A percentile compares a stretch with the other conserved stretches of the same genome.
Evolutionary conservation across 495 filamentous ascomycete species (phyloP).

Genomic region (Platismatia glauca): DNA sequence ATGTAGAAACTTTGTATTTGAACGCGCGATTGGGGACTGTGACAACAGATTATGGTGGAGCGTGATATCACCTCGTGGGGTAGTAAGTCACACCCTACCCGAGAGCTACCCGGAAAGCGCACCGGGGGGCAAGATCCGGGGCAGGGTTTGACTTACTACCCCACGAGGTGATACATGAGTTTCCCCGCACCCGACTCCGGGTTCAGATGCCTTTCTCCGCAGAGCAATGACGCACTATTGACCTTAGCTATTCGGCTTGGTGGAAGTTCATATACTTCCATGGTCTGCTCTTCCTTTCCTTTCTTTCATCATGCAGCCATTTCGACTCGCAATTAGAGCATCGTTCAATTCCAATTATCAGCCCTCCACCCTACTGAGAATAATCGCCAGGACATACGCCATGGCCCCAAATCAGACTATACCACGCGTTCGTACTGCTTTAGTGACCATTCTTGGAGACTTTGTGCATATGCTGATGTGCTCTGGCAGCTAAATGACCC

Average conservation of each 20-base stretch:
- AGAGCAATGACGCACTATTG: conserved; percentile 10
- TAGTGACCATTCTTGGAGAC: neutral
- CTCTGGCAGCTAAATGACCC: conserved; percentile 62
- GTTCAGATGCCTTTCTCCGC: neutral
- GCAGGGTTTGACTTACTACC: too few species aligned
- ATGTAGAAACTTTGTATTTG: too few species aligned
- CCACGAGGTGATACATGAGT: too few species aligned
- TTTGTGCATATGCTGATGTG: neutral
- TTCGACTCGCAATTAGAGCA: neutral
- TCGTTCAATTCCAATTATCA: conserved; percentile 14
- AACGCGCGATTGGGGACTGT: too few species aligned
- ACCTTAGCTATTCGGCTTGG: conserved; percentile 4
- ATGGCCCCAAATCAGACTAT: conserved; percentile 22
- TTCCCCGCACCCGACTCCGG: neutral
- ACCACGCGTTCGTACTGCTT: conserved; percentile 16
- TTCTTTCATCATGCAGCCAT: conserved; percentile 15
- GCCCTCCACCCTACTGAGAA: conserved; percentile 16
- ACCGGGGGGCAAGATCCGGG: too few species aligned
- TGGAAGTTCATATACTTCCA: conserved; percentile 3
- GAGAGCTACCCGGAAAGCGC: too few species aligned
- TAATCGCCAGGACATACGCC: conserved; percentile 23
- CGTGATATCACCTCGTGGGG: too few species aligned
- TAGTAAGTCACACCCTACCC: too few species aligned
- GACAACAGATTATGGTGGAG: too few species aligned
- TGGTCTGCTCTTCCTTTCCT: neutral